phyloP scores from a whole-genome alignment of 805 yeast genomes.

The Candida dajiaensis region DNA sequence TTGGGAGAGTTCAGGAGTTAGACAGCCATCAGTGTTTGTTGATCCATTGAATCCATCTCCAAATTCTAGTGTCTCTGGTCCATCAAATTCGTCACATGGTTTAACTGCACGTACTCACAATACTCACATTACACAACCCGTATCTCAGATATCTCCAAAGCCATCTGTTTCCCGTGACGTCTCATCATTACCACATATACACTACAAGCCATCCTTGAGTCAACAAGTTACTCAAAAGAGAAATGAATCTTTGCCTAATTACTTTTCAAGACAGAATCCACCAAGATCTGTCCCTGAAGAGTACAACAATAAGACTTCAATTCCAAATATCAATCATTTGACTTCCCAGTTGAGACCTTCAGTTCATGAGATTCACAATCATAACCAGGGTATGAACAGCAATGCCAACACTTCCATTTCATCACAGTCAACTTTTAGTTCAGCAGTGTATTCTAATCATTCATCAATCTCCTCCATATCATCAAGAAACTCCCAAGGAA shows the following conservation, averaged over 20 bases:
- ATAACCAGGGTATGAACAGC: neutral
- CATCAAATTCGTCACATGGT: conserved; percentile 7
- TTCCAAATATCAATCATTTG: conserved; percentile 14
- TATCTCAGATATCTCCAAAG: neutral
- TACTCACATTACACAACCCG: conserved; percentile 5
- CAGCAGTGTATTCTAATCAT: conserved; percentile 18
- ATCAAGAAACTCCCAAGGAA: conserved; percentile 19
- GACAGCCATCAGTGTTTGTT: conserved; percentile 23
- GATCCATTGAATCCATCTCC: conserved; percentile 21
- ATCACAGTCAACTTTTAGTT: conserved; percentile 16
- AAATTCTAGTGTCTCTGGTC: conserved; percentile 2
- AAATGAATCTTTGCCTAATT: conserved; percentile 16
- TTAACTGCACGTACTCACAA: conserved; percentile 4
- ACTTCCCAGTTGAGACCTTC: conserved; percentile 22
- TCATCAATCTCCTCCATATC: conserved; percentile 23
- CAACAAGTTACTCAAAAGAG: conserved; percentile 6
- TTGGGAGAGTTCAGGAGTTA: conserved; percentile 18
- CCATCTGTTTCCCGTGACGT: neutral
- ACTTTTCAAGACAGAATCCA: conserved; percentile 11
- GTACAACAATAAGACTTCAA: conserved; percentile 7
- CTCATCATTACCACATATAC: conserved; percentile 13
- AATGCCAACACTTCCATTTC: conserved; percentile 11
- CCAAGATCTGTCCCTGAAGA: conserved; percentile 21
- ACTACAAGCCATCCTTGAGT: conserved; percentile 3
- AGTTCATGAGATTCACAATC: conserved; percentile 13